Base-by-base conservation (phyloP, 2,329 filamentous ascomycete genomes). In the Xylaria multiplex region DNA sequence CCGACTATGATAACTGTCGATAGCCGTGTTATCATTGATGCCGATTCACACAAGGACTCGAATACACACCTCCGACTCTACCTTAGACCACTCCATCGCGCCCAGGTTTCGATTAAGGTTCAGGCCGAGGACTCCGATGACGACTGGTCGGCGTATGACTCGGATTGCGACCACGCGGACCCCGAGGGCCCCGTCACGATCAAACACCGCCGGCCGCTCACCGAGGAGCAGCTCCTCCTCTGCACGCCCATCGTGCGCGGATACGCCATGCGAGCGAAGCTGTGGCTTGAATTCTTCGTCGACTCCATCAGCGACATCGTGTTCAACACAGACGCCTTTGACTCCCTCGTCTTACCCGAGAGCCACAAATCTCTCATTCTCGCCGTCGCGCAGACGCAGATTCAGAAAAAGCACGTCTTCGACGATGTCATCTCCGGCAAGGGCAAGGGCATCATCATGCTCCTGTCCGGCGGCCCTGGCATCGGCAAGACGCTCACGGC, bases 401-500 rank as follows among this genome's bases (percentile, higher is more conserved):
- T 71, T 14, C 67, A 70, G 14, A 73, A 70, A 6, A 54, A 64
- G 32, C 69, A 69, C 5, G 65, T 58, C 6, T 76, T 78, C 54
- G 77, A 80, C 62, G 76, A 80, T 62, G 76, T 79, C 56, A 69
- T 79, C n/a, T 62, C 71, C 0, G 76, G 77, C 37, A 80, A 80
- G 50, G 77, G 75, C 37, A 67, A 74, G 3, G 77, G 77, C n/a
- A 70, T 80, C 6, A 77, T 78, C 27, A 72, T 80, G 42, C 74
- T 81, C 5, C 72, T 81, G 57, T 76, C 76, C 48, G 79, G 79
- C 1, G 72, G 73, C 0, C 78, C 79, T 1, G 79, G 79, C 0
- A 79, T 78, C 6, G 79, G 80, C 16, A 81, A 81, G 71, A 80
- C 79, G 0, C 72, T 78, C 27, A 81, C 79, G 1, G 80, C 78